Base-by-base conservation (phyloP, 371 early-diverging fungal species). In the Synchytrium microbalum region DNA sequence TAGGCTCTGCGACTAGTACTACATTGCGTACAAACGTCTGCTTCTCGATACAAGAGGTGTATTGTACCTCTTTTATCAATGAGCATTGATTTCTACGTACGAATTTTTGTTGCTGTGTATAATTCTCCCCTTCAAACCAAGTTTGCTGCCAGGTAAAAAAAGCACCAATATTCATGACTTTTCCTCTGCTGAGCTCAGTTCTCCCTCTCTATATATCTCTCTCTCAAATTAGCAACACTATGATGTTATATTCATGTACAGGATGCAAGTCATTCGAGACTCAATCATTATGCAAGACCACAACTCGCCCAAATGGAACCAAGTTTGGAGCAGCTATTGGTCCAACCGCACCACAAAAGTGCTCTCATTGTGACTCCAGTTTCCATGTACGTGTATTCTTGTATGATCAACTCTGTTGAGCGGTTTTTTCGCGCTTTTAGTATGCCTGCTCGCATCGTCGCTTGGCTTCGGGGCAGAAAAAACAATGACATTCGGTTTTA, bases 11-110 rank as follows among this genome's bases (percentile, higher is more conserved):
- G 99, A n/a, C 82, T 95, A 52, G 84, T 99, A 1, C 73, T 99
- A 28, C 86, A 93, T 68, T 80, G 86, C 52, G 69, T 99, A 32
- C 90, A 92, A 63, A 82, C 89, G 23, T 84, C 90, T 1, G 99
- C 99, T 28, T 86, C 91, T 38, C 89, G 92, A 55, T 92, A 95
- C 75, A 86, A 83, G 66, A 84, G 91, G 16, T 79, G 81, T 63
- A 94, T 99, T 68, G 89, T 84, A 19, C 99, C 99, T 2, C 73
- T 99, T 64, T 72, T 95, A 13, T 92, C 92, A 51, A 87, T 94
- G 62, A 93, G 94, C 70, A 96, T 99, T 56, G 99, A 99, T 80
- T 99, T 96, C 72, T 99, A 99, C 76, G 83, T 99, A 29, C 85
- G 99, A 55, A 87, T 99, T 10, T 99, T 99, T 84, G 93, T 99